phyloP scores from a whole-genome alignment of 2,329 filamentous ascomycete genomes.

The Eutypa lata region DNA sequence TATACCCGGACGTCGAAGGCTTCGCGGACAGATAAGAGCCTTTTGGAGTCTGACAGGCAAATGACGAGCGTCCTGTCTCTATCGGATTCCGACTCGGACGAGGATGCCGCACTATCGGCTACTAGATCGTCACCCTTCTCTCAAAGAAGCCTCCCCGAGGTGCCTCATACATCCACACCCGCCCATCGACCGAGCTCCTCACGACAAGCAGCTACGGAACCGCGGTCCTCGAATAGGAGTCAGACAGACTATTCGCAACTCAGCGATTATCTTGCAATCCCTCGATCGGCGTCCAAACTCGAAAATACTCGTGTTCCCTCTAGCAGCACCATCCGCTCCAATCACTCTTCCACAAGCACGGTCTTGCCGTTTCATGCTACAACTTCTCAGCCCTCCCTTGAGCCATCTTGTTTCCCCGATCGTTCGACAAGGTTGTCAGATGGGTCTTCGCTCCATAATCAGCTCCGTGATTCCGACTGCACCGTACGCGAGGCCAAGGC shows the following conservation, averaged over 20 bases:
- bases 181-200: constrained; percentile 9
- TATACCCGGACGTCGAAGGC: constrained; percentile 54
- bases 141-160: constrained; percentile 23
- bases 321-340: constrained; percentile 18
- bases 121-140: constrained; percentile 32
- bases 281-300: constrained; percentile 21
- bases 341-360: constrained; percentile 23
- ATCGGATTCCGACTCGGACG: constrained; percentile 55
- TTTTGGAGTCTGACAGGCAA: constrained; percentile 49
- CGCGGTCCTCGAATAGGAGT: constrained; percentile 26
- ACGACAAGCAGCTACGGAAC: constrained; percentile 16
- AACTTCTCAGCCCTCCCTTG: constrained; percentile 10
- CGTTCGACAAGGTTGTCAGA: constrained; percentile 33
- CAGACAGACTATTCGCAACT: constrained; percentile 39
- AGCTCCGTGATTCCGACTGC: constrained; percentile 28
- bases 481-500: constrained; percentile 38
- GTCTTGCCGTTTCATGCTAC: constrained; percentile 11
- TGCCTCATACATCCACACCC: constrained; percentile 14
- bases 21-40: constrained; percentile 46
- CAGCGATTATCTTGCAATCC: constrained; percentile 42
- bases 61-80: constrained; percentile 55
- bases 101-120: constrained; percentile 34
- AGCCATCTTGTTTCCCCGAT: constrained; percentile 35
- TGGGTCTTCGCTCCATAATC: constrained; percentile 27
- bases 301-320: constrained; percentile 18